Evolutionary conservation across 2,329 filamentous ascomycete species (phyloP), one percentile per base, ranked within the genome.

Genomic region (Trichoderma atroviride): DNA sequence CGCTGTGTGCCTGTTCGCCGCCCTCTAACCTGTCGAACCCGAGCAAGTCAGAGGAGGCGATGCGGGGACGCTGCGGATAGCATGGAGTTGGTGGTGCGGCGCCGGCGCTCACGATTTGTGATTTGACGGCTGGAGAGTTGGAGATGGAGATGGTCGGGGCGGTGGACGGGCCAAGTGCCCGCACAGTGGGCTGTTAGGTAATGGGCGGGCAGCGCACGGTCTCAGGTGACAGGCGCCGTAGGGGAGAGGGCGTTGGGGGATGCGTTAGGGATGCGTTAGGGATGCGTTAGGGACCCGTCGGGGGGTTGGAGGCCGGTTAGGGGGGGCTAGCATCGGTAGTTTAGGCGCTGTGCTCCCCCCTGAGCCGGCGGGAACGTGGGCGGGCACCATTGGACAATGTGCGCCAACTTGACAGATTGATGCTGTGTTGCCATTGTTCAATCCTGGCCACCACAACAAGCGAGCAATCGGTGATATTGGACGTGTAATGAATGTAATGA

Each of bases 111-210:
- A 61, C 58, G 58, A 61, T 61, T 50, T 24, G 37, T 40, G 58
- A 61, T 61, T 50, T 24, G 58, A 33, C 10, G 50, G 61, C 60
- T 13, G 33, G 56, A 14, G 19, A 35, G 62, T 47, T 65, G 62
- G 62, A 43, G 35, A 57, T 47, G 62, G 56, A 43, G 40, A 35
- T 65, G 62, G 62, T 7, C 33, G 60, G 61, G 52, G 31, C 50
- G 43, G 35, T 62, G 60, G 43, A 47, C 24, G 43, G 60, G 43
- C 50, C 37, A 65, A 53, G 65, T 68, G 57, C 57, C 65, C 56
- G 65, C 65, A 68, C 65, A 61, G 65, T 68, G 27, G 19, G 47
- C 22, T 27, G 57, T 31, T 68, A 58, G 64, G 55, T 59, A 43
- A 60, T 53, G 56, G 33, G n/a, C 33, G 31, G 10, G 4, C 7